These are phyloP conservation scores for Ceratocystiopsis brevicomis DNA, from an alignment of 2,329 filamentous ascomycete genomes.

Conservation along the genomic window DNA sequence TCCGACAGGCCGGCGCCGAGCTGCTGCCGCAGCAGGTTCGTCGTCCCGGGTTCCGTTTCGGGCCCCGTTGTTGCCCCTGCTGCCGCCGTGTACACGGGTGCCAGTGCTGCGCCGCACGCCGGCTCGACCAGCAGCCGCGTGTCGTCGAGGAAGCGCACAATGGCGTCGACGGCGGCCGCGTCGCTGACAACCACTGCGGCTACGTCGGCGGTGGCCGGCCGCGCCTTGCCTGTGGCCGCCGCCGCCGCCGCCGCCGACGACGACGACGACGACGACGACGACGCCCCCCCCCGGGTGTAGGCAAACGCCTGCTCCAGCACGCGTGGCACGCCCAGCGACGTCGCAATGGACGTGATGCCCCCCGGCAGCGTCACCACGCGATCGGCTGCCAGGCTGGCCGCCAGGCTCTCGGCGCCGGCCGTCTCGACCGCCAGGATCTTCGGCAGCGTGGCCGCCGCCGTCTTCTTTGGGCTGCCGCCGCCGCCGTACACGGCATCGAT, in stretches of 20 bases:
- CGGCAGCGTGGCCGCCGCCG: slow-evolving; percentile 4
- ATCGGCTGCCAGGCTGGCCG: slow-evolving; percentile 32
- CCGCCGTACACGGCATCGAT: slow-evolving; percentile 24
- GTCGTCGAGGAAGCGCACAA: slow-evolving; percentile 61
- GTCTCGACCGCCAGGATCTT: slow-evolving; percentile 54
- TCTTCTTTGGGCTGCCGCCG: not conserved
- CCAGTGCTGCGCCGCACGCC: slow-evolving; percentile 67
- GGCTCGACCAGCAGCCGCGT: slow-evolving; percentile 66
- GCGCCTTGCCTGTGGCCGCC: slow-evolving; percentile 23
- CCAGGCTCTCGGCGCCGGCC: slow-evolving; percentile 46
- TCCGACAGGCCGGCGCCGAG: slow-evolving; percentile 34
- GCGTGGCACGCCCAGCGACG: slow-evolving; percentile 46
- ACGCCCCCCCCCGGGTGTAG: slow-evolving; percentile 12
- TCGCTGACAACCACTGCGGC: slow-evolving; percentile 46
- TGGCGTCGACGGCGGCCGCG: slow-evolving; percentile 61
- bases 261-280: no score
- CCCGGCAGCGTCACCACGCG: slow-evolving; percentile 40
- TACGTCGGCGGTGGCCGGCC: slow-evolving; percentile 22
- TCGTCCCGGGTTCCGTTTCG: no score
- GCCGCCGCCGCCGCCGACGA: no score
- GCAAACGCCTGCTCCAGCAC: slow-evolving; percentile 41
- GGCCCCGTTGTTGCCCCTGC: not conserved
- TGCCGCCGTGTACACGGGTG: slow-evolving; percentile 41
- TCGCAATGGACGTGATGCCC: slow-evolving; percentile 51
- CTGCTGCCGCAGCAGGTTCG: slow-evolving; percentile 30